Conservation (phyloP, 345 rosid genomes). For the Eucalyptus erythrocorys region DNA sequence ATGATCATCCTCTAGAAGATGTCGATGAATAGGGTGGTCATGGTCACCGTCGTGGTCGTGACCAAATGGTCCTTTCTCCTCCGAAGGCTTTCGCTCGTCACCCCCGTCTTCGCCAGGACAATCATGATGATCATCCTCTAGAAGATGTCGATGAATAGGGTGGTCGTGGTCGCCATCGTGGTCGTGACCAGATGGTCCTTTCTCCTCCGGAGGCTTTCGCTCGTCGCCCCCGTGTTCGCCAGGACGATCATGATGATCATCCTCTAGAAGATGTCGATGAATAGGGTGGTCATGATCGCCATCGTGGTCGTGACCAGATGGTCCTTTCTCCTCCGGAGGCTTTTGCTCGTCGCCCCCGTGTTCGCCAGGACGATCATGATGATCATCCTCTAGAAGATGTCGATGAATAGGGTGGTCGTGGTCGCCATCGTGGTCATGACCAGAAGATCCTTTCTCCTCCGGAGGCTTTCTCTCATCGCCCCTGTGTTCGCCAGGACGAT, state of each 20-base stretch:
- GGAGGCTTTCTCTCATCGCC: not conserved
- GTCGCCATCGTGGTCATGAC: not conserved
- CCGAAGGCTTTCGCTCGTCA: not conserved
- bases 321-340: not conserved
- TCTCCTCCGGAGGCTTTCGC: not conserved
- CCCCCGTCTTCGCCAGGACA: not conserved
- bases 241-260: rapidly evolving
- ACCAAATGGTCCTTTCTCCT: not conserved
- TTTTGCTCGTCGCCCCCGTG: not conserved
- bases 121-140: not conserved
- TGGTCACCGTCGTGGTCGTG: not conserved
- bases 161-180: not conserved
- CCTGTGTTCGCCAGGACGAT: not conserved
- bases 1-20: not conserved
- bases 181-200: not conserved
- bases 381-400: not conserved
- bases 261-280: not conserved
- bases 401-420: not conserved
- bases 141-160: not conserved
- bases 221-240: not conserved
- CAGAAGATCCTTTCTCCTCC: not conserved
- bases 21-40: not conserved
- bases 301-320: not conserved
- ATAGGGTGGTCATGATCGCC: not conserved
- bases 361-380: not conserved